Conservation (phyloP, 306 rosid genomes). For the Hippophae tibetana region DNA sequence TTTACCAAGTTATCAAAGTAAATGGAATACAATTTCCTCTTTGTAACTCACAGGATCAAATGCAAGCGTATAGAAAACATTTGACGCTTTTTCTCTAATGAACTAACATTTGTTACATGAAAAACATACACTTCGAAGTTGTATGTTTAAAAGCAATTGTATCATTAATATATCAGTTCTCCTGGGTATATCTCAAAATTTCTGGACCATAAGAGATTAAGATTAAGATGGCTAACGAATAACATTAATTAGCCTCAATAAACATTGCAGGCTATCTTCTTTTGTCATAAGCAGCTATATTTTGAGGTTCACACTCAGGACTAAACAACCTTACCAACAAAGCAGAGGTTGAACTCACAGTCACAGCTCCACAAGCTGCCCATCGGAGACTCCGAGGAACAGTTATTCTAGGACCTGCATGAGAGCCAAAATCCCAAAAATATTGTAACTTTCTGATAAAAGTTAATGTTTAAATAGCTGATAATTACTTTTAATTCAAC, state of each 20-base stretch:
- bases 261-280: conserved; percentile 24
- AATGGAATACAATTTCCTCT: no score
- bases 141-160: no score
- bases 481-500: not conserved
- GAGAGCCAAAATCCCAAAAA: conserved; percentile 10
- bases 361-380: conserved; percentile 81
- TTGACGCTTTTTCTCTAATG: no score
- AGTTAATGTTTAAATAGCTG: not conserved
- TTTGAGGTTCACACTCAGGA: conserved; percentile 96
- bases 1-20: no score
- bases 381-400: conserved; percentile 76
- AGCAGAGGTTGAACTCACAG: conserved; percentile 67
- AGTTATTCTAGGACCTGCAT: conserved; percentile 80
- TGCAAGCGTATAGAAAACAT: no score
- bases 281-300: conserved; percentile 83
- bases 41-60: no score
- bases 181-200: not conserved
- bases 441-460: not conserved
- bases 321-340: conserved; percentile 77
- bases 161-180: no score
- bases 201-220: not conserved
- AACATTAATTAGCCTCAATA: not conserved
- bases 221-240: not conserved
- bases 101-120: no score
- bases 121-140: no score